Evolutionary conservation across 2,329 filamentous ascomycete species (phyloP), one percentile per base, ranked within the genome.

Genomic region (Aureobasidium sp.): DNA sequence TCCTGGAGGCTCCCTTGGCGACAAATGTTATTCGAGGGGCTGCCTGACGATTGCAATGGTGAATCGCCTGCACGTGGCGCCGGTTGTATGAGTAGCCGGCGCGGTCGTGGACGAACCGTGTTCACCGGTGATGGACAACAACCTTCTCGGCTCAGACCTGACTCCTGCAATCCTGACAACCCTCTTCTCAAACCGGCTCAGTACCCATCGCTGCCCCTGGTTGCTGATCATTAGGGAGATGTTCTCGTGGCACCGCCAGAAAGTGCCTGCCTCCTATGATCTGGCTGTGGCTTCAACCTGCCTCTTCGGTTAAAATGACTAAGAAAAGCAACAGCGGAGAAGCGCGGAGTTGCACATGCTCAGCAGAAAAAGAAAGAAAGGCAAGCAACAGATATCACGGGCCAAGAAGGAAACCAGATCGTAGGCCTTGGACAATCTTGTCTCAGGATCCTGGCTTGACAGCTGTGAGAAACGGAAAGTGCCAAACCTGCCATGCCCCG

Each of bases 401-500:
- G 33, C 56, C 44, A 48, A 59, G 42, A 50, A 33, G 22, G 54
- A 35, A 39, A 58, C 17, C 54, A 58, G 45, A 48, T 24, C n/a
- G 33, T 33, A 39, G 27, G 39, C 27, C 54, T 44, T 47, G 53
- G 29, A 19, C 27, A 48, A 47, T 29, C 54, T n/a, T 42, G 54
- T 58, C 54, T 58, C 29, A 58, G 42, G 24, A 58, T 58, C 42
- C 42, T 11, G 47, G 57, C 45, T 60, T 60, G 57, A 60, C 57
- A 49, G 45, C 60, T 49, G 48, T 24, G 49, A 56, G 40, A 61
- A 48, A 63, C 57, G 54, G 47, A 22, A 54, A 47, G 37, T 63
- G 61, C 53, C 61, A 60, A 33, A 62, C 48, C 63, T 60, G 57
- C 63, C 63, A 63, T 27, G 37, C 59, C 22, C 49, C 63, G 59